Percentiles rank a stretch among this genome's conserved stretches.
These are phyloP conservation scores for Wickerhamomyces ciferrii DNA, from an alignment of 805 yeast genomes.

Conservation along the genomic window DNA sequence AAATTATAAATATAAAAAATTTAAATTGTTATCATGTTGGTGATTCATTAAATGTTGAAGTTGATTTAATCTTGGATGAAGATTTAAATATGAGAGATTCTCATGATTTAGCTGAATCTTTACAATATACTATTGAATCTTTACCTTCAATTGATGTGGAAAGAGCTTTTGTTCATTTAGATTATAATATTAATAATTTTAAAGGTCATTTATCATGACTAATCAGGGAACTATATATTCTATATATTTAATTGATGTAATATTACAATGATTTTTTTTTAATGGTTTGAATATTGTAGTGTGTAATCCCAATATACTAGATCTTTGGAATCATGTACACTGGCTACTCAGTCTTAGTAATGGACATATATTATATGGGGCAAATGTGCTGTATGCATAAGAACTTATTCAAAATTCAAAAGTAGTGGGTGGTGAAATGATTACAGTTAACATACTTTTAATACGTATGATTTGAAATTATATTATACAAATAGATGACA, in stretches of 20 bases:
- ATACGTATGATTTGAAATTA: neutral
- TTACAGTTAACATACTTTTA: too few relatives aligned
- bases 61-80: constrained; percentile 58
- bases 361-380: too few relatives aligned
- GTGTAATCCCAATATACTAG: too few relatives aligned
- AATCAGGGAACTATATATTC: neutral
- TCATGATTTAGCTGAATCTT: constrained; percentile 77
- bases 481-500: neutral
- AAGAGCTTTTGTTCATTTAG: constrained; percentile 78
- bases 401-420: too few relatives aligned
- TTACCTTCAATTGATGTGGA: constrained; percentile 72
- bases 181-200: constrained; percentile 40
- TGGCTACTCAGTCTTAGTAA: too few relatives aligned
- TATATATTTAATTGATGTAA: too few relatives aligned
- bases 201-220: constrained; percentile 28
- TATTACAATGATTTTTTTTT: too few relatives aligned
- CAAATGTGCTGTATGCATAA: too few relatives aligned
- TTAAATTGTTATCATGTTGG: constrained; percentile 76
- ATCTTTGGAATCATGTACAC: too few relatives aligned
- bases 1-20: constrained; percentile 58
- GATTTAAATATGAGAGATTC: constrained; percentile 53
- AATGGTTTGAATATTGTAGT: too few relatives aligned
- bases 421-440: too few relatives aligned
- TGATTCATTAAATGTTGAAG: constrained; percentile 70
- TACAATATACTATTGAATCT: constrained; percentile 77